Evolutionary conservation across 306 rosid species (phyloP).

Genomic region (Cajanus cajan): DNA sequence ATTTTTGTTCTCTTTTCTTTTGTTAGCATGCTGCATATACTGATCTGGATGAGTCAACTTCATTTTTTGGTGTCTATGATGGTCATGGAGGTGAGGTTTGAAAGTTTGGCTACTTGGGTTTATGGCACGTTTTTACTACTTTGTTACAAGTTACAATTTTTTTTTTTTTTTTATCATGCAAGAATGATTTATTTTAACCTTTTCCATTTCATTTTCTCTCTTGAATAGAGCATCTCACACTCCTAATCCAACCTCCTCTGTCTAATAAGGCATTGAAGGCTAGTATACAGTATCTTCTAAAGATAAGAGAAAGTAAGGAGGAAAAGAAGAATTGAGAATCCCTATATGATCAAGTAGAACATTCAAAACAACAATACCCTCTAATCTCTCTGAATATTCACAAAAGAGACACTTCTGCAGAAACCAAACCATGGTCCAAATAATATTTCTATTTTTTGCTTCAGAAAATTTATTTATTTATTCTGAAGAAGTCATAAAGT

Average conservation of each 20-base stretch:
- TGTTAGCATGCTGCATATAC: slow-evolving; percentile 94
- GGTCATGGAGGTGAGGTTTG: slow-evolving; percentile 94
- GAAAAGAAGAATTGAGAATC: neutral
- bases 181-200: neutral
- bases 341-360: neutral
- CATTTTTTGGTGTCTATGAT: slow-evolving; percentile 96
- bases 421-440: neutral
- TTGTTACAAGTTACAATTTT: neutral
- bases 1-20: slow-evolving; percentile 18
- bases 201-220: neutral
- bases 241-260: neutral
- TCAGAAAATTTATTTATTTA: neutral
- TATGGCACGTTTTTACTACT: slow-evolving; percentile 15
- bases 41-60: slow-evolving; percentile 80
- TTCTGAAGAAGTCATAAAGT: neutral
- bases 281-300: neutral
- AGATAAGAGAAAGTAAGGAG: neutral
- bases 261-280: neutral
- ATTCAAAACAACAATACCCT: neutral
- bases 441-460: neutral
- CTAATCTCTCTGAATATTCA: neutral
- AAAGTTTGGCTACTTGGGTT: slow-evolving; percentile 17
- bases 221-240: neutral
- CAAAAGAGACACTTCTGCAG: neutral
- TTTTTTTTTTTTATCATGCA: neutral